Evolutionary conservation across 345 rosid species (phyloP), one percentile per base, ranked within the genome.

Genomic region (Linum tenue): DNA sequence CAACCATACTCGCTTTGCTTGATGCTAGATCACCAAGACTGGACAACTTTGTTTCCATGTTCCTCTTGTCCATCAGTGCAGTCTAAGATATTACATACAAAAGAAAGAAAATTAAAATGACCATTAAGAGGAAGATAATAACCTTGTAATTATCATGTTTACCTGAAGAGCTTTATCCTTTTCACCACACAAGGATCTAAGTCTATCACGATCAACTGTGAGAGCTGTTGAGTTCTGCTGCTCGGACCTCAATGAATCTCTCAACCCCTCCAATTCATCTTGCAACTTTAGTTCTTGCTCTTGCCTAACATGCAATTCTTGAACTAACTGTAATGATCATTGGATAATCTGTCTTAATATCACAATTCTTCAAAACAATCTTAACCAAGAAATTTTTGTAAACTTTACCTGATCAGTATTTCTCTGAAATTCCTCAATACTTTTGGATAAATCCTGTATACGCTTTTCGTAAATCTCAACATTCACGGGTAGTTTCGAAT

Each of bases 351-450:
- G 50, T 43, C 17, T 12, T 2, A 3, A 64, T 15, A 31, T 63
- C 40, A 39, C 12, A 58, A 4, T 37, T 44, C 1, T 37, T 39
- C 48, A 14, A 22, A 48, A 16, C 31, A 10, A 38, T 57, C 63
- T 35, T 64, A 16, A 22, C 37, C 36, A 7, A 50, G 10, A 15
- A 12, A 5, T 15, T 44, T 9, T 7, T 61, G 53, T 1, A 51
- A 40, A 38, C 40, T 78, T 71, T 82, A 92, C 98, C 73, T 64
- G 84, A 63, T 85, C 87, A 68, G 70, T 70, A 60, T 85, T 84
- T 73, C 70, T 88, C 12, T 90, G 88, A 38, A 94, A 80, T 76
- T 88, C 95, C 67, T 88, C 97, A 67, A 86, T 75, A 17, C 84
- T 75, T 70, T 81, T 88, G 2, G 96, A 84, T 79, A 94, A 81